Percentiles rank a stretch among this genome's conserved stretches.
These are phyloP conservation scores for Glycyrrhiza uralensis DNA, from an alignment of 306 rosid species.

Conservation along the genomic window DNA sequence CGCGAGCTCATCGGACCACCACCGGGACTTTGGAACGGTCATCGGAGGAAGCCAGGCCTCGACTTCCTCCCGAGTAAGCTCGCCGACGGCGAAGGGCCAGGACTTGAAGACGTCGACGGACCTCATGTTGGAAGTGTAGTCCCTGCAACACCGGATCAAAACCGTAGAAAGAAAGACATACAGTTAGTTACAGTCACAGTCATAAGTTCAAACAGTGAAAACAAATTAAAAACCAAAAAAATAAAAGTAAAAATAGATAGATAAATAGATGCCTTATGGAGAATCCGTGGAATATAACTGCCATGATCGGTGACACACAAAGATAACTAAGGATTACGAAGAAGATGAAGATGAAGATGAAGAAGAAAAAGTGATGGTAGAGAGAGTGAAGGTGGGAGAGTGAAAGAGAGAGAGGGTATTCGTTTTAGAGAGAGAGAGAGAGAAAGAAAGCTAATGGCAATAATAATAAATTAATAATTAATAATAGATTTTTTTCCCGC, in stretches of 20 bases:
- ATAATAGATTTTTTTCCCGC: constrained; percentile 27
- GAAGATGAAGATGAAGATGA: neutral
- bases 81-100: constrained; percentile 53
- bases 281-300: constrained; percentile 46
- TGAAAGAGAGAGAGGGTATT: neutral
- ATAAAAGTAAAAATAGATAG: neutral
- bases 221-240: neutral
- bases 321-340: neutral
- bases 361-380: neutral
- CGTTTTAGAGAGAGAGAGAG: neutral
- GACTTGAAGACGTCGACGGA: constrained; percentile 46
- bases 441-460: neutral
- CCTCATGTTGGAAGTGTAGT: constrained; percentile 67
- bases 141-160: constrained; percentile 44
- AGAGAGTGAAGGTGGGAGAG: neutral
- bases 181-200: constrained; percentile 9
- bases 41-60: constrained; percentile 63
- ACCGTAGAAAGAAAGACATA: neutral
- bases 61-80: constrained; percentile 5
- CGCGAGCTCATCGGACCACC: constrained; percentile 48
- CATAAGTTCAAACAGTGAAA: neutral
- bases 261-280: constrained; percentile 57
- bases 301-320: constrained; percentile 34
- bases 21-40: constrained; percentile 35
- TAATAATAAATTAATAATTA: too few species aligned